phyloP scores from a whole-genome alignment of 331 rosid species.

The Prunus yedoensis region DNA sequence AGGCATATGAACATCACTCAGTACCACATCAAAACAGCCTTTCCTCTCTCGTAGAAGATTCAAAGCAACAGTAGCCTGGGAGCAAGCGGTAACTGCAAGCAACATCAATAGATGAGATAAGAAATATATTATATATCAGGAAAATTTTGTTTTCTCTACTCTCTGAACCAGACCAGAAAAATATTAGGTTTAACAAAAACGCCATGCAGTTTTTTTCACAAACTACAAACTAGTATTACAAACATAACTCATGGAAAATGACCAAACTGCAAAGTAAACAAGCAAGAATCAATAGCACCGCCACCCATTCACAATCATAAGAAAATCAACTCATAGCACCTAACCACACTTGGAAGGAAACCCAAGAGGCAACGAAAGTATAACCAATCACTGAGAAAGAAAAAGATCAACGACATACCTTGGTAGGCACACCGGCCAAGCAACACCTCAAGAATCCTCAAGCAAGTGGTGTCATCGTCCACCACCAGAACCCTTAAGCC shows the following conservation, averaged over 20 bases:
- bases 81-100: constrained; percentile 50
- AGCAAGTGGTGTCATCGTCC: constrained; percentile 61
- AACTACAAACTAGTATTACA: neutral
- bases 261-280: too few relatives aligned
- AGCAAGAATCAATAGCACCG: too few relatives aligned
- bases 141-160: too few relatives aligned
- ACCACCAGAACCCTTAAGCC: constrained; percentile 75
- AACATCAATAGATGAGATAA: neutral
- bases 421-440: constrained; percentile 56
- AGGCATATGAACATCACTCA: constrained; percentile 66
- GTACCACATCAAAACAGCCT: constrained; percentile 48
- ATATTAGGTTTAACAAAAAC: too few relatives aligned
- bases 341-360: neutral
- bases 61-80: constrained; percentile 43
- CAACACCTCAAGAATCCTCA: constrained; percentile 64
- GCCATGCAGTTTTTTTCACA: too few relatives aligned
- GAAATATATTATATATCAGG: too few relatives aligned
- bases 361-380: neutral
- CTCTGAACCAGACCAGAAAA: too few relatives aligned
- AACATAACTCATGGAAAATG: neutral
- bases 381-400: neutral
- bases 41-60: constrained; percentile 45
- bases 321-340: neutral
- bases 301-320: too few relatives aligned
- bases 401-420: constrained; percentile 36